Base-by-base conservation (phyloP, 352 stramenopile species). In the Pythium coloratum region DNA sequence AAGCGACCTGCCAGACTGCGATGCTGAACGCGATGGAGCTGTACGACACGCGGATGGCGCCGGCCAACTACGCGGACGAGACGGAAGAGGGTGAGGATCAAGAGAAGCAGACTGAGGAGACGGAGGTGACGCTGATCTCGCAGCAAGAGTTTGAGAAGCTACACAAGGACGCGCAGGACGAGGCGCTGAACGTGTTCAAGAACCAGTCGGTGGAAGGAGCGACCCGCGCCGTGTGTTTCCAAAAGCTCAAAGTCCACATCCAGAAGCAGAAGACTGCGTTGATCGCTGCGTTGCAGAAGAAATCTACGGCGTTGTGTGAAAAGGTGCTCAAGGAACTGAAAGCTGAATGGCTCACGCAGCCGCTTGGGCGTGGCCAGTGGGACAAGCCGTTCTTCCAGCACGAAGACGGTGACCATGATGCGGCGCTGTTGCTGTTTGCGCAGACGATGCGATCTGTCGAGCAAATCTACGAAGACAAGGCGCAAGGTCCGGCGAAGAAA, bases 211-310 rank as follows among this genome's bases (percentile, higher is more conserved):
- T 93, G 20, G 84, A 95, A 70, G 83, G 86, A 1, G 51, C 82
- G 16, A 84, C 79, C 0, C 77, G 85, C 2, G 66, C 80, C 3
- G 53, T 60, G 30, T 90, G 83, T 67, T 94, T 93, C 62, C 86
- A 92, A 32, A 89, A 81, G 42, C 81, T 94, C 16, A 92, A 93
- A 60, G 63, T 72, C 34, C 81, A 92, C 51, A 89, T 93, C 13
- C 82, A 91, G 38, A 71, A 81, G 20, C 67, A 87, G 53, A 84
- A 84, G 16, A 65, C 83, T 8, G 56, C 69, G 2, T 67, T 85
- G 6, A 89, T 94, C 9, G 74, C 80, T 9, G 38, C 66, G 33
- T 65, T 94, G 33, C 86, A 94, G 57, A 78, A 72, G 46, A 76
- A 78, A 34, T 94, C 86, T 0, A 85, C 71, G 1, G 76, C 67